These are phyloP conservation scores for Dictyostelium firmibasis DNA, from an alignment of 78 protist species.

Conservation along the genomic window DNA sequence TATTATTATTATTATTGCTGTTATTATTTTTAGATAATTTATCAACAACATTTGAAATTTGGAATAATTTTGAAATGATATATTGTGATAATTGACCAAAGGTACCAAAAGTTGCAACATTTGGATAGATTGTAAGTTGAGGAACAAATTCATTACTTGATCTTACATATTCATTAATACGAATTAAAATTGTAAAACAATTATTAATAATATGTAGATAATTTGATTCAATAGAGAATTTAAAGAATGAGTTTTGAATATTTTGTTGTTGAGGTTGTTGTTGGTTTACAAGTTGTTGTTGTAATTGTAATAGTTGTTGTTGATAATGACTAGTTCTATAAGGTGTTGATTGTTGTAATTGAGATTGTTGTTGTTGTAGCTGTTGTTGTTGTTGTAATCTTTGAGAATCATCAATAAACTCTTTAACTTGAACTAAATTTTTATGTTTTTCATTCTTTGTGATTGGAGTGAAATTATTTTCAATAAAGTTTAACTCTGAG, in stretches of 20 bases:
- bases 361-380: not conserved
- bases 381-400: not conserved
- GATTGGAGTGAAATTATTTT: conserved; percentile 31
- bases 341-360: not conserved
- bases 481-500: conserved; percentile 21
- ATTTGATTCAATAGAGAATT: not conserved
- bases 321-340: not conserved
- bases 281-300: not conserved
- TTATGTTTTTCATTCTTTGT: conserved; percentile 31
- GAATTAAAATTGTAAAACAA: not conserved
- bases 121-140: not conserved
- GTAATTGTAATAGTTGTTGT: not conserved
- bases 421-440: not conserved
- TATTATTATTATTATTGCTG: not conserved
- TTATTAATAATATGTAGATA: not conserved
- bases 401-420: not conserved
- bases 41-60: not conserved
- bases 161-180: not conserved
- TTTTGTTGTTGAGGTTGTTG: conserved; percentile 1
- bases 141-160: conserved; percentile 5
- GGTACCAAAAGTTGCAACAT: conserved; percentile 1
- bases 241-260: not conserved
- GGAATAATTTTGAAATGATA: not conserved
- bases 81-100: not conserved
- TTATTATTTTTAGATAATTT: not conserved